Percentiles rank a stretch among this genome's conserved stretches.
phyloP scores from a whole-genome alignment of 108 stramenopile species.

The Chaetoceros tenuissimus region DNA sequence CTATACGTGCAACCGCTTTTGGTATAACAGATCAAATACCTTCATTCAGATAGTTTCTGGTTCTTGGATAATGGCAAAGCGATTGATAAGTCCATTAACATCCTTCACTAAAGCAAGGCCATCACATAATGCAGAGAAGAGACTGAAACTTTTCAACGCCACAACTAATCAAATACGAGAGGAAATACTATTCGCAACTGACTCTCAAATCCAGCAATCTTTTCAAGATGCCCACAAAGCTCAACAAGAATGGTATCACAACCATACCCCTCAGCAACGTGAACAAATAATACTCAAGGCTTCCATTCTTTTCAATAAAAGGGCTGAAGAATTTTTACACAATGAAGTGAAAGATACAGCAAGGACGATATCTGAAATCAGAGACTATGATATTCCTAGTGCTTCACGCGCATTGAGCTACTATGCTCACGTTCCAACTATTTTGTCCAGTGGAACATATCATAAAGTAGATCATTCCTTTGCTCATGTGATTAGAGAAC shows the following conservation, averaged over 20 bases:
- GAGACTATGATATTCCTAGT: conserved; percentile 13
- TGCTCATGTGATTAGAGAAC: conserved; percentile 33
- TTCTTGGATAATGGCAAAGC: no score
- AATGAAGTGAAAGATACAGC: conserved; percentile 14
- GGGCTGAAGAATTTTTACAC: conserved; percentile 1
- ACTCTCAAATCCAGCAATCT: not conserved
- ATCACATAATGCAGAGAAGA: no score
- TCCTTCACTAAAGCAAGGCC: no score
- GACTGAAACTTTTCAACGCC: no score
- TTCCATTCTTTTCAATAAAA: not conserved
- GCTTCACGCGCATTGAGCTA: conserved; percentile 31
- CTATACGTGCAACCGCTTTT: no score
- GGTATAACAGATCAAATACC: no score
- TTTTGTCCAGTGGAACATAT: conserved; percentile 19
- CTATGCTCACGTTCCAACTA: conserved; percentile 33
- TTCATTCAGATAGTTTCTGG: no score
- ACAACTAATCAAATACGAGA: not conserved
- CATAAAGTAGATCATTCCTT: conserved; percentile 16
- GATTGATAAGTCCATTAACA: no score
- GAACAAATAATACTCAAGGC: conserved; percentile 3
- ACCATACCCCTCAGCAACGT: not conserved
- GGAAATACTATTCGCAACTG: not conserved
- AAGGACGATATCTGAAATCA: conserved; percentile 8
- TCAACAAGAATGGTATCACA: not conserved
- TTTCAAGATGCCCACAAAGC: not conserved